These are phyloP conservation scores for Acer yangbiense DNA, from an alignment of 345 rosid genomes.

Conservation along the genomic window DNA sequence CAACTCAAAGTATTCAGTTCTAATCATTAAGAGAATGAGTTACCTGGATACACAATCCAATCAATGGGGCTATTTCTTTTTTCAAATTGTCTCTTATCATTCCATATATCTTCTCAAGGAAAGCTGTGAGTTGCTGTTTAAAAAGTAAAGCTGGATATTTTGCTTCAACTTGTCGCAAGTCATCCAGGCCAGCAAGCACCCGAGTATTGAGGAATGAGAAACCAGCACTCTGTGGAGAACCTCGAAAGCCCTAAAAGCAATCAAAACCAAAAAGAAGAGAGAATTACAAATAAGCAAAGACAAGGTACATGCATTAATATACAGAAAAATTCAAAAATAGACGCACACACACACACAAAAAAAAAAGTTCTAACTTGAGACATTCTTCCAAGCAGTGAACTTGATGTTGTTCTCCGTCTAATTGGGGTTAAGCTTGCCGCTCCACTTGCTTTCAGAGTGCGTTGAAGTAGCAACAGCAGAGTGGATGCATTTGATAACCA, in stretches of 20 bases:
- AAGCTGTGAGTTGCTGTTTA: conserved; percentile 98
- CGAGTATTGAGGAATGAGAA: conserved; percentile 77
- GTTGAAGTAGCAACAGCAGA: conserved; percentile 76
- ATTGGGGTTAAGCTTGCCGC: conserved; percentile 70
- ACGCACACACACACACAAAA: neutral
- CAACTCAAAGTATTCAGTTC: neutral
- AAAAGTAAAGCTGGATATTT: conserved; percentile 94
- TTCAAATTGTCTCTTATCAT: conserved; percentile 93
- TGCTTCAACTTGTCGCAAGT: conserved; percentile 88
- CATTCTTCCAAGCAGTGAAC: conserved; percentile 86
- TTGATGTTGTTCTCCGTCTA: conserved; percentile 64
- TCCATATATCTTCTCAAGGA: conserved; percentile 98
- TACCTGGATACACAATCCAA: conserved; percentile 92
- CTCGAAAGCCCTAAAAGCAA: conserved; percentile 65
- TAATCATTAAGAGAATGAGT: neutral
- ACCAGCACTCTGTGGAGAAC: conserved; percentile 87
- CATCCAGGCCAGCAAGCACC: conserved; percentile 61
- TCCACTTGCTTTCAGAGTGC: conserved; percentile 85
- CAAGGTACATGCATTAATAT: conserved; percentile 1
- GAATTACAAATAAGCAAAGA: conserved; percentile 10
- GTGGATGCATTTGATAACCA: conserved; percentile 96
- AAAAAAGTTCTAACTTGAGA: conserved; percentile 59
- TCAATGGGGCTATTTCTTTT: conserved; percentile 90
- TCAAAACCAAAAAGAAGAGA: conserved; percentile 17
- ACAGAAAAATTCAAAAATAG: neutral